Evolutionary conservation across 805 yeast genomes (phyloP), one percentile per base, ranked within the genome.

Genomic region (Hanseniaspora hatyaiensis): DNA sequence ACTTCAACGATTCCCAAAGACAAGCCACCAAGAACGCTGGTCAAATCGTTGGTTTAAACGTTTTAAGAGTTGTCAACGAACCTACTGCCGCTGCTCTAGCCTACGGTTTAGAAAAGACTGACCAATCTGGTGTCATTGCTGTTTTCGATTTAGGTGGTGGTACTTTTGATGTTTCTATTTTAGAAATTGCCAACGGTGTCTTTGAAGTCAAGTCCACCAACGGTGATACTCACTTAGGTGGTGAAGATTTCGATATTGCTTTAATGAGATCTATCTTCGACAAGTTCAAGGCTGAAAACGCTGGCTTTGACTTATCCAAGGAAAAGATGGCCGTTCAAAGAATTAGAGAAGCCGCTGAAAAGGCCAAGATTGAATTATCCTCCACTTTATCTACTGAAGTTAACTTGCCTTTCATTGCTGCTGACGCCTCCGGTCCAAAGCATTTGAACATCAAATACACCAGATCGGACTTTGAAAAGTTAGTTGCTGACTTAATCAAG

Each of bases 81-180:
- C 92, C 92, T 52, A 82, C 92, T 43, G 89, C 89, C 15, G 89
- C 96, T 54, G 95, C 96, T 54, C 73, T 86, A 61, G 96, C 96
- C 54, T 86, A 86, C 69, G 96, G 96, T 71, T 73, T 86, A 61
- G 95, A 86, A 71, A 82, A 82, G 73, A 59, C 69, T 33, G 49
- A 45, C 23, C 80, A 75, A 57, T 74, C 79, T 62, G 80, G 79
- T 70, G 82, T 82, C 53, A 94, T 87, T 59, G 96, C 96, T 53
- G 96, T 87, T 56, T 87, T 88, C 72, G 96, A 87, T 71, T 76
- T 87, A 63, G 96, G 96, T 79, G 96, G 96, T 69, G 96, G 96
- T 79, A 87, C 96, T 61, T 87, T 87, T 66, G 96, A 87, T 82
- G 82, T 87, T 69, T 87, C 96, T 59, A 84, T 87, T 65, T 76